phyloP scores from a whole-genome alignment of 169 alveolate genomes.

The Perkinsus marinus region DNA sequence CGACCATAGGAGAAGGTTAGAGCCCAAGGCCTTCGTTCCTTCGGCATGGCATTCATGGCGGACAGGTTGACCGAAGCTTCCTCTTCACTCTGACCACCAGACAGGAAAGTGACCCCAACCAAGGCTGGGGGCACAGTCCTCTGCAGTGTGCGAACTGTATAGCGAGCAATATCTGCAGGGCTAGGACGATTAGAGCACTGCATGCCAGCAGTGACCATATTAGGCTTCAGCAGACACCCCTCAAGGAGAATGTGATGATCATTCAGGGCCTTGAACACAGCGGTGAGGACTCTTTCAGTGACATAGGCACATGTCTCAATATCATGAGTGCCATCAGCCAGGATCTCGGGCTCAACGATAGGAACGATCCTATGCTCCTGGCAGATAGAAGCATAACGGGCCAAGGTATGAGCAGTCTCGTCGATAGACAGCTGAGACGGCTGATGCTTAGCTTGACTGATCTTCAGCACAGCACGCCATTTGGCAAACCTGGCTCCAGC shows the following conservation, averaged over 20 bases:
- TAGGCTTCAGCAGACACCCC: slow-evolving; percentile 93
- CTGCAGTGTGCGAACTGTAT: slow-evolving; percentile 78
- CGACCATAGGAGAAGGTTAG: slow-evolving; percentile 96
- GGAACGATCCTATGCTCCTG: slow-evolving; percentile 95
- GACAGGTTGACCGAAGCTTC: slow-evolving; percentile 88
- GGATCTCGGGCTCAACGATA: slow-evolving; percentile 97
- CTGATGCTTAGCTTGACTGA: slow-evolving; percentile 63
- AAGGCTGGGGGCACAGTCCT: slow-evolving; percentile 92
- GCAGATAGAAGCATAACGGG: slow-evolving; percentile 96
- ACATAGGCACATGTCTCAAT: slow-evolving; percentile 85
- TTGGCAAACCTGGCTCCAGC: slow-evolving; percentile 98
- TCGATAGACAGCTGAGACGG: slow-evolving; percentile 80
- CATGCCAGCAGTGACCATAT: slow-evolving; percentile 96
- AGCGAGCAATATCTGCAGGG: slow-evolving; percentile 82
- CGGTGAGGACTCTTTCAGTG: slow-evolving; percentile 76
- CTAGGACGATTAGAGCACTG: slow-evolving; percentile 67
- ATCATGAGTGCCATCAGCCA: slow-evolving; percentile 89
- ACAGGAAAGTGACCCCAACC: slow-evolving; percentile 90
- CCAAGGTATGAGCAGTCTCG: slow-evolving; percentile 92
- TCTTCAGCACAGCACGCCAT: slow-evolving; percentile 95
- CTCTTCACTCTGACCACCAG: slow-evolving; percentile 99
- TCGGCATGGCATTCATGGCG: slow-evolving; percentile 77
- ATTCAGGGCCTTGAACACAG: slow-evolving; percentile 80
- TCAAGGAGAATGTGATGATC: slow-evolving; percentile 84
- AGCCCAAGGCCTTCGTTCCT: slow-evolving; percentile 71